phyloP scores from a whole-genome alignment of 1,139 yeast species.

The Pichia sp. region DNA sequence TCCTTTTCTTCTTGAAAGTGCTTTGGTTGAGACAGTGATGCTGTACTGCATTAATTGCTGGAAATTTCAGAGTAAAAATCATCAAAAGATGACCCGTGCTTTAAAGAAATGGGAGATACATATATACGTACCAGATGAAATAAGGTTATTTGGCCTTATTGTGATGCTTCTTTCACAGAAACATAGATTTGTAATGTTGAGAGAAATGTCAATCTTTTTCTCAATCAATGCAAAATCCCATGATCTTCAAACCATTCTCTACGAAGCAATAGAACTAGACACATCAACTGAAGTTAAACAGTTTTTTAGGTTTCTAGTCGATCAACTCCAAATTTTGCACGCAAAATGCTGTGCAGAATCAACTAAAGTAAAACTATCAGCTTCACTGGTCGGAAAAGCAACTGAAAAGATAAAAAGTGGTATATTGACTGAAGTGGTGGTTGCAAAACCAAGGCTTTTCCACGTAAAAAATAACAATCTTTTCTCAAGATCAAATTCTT shows the following conservation, averaged over 20 bases:
- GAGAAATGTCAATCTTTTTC: conserved; percentile 19
- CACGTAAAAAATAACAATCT: no score
- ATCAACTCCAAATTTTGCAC: conserved; percentile 17
- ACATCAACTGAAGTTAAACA: conserved; percentile 10
- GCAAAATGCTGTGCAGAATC: conserved; percentile 12
- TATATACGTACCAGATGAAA: conserved; percentile 16
- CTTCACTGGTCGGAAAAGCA: no score
- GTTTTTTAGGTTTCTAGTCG: conserved; percentile 12
- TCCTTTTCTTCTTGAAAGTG: conserved; percentile 15
- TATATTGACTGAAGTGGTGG: no score
- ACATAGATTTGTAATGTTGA: conserved; percentile 13
- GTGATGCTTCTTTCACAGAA: conserved; percentile 16
- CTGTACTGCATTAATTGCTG: conserved; percentile 35
- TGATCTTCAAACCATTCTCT: conserved; percentile 12
- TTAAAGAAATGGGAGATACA: conserved; percentile 15
- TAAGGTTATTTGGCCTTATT: conserved; percentile 15
- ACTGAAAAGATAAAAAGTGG: no score
- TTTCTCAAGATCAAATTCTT: no score
- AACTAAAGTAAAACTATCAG: background rate
- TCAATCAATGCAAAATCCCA: conserved; percentile 18
- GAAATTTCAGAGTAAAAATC: conserved; percentile 19
- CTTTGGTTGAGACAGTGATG: conserved; percentile 28
- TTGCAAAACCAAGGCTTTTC: no score
- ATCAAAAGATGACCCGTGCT: conserved; percentile 8
- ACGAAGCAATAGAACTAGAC: conserved; percentile 10